Evolutionary conservation across 495 filamentous ascomycete genomes (phyloP), one percentile per base, ranked within the genome.

Genomic region (Penicillium waksmanii): DNA sequence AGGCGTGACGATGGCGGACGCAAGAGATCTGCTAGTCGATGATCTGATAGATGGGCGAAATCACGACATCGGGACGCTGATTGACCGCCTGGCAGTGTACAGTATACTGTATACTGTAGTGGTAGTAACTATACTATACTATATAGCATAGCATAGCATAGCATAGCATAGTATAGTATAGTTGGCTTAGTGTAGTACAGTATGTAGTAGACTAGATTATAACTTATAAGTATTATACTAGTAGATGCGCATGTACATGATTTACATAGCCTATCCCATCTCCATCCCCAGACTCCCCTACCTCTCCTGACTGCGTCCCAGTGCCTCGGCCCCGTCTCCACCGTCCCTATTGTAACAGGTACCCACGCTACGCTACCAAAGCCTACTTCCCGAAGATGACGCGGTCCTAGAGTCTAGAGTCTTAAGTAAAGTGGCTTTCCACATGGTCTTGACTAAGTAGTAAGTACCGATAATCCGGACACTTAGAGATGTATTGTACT

Each of bases 21-120:
- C 42, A 44, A 18, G 17, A 44, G 58, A 68, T 58, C 57, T 47
- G 50, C 67, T 77, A 69, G 68, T 65, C 65, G 73, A 78, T 79
- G 75, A 77, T 76, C 72, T 78, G 74, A 80, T 80, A 67, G 61
- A 72, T 78, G 78, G 77, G 75, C 73, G 74, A 78, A 78, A 80
- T 80, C 76, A 79, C 77, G 77, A 78, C 74, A 80, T 80, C 70
- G 72, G 65, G 51, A 18, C 17, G 68, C 56, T 76, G 63, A 67
- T 76, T 73, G 60, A 72, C 63, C 68, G 42, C 60, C 56, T 13
- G 21, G 34, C 12, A 19, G 42, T 44, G 7, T 19, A 44, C 17
- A 38, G 12, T 38, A 38, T n/a, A 38, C 15, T 11, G 10, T 13
- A 1, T 38, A 38, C 35, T 3, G 36, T 13, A 1, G 36, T 13